phyloP scores from a whole-genome alignment of 2,329 filamentous ascomycete species.

The Purpureocillium lavendulum region DNA sequence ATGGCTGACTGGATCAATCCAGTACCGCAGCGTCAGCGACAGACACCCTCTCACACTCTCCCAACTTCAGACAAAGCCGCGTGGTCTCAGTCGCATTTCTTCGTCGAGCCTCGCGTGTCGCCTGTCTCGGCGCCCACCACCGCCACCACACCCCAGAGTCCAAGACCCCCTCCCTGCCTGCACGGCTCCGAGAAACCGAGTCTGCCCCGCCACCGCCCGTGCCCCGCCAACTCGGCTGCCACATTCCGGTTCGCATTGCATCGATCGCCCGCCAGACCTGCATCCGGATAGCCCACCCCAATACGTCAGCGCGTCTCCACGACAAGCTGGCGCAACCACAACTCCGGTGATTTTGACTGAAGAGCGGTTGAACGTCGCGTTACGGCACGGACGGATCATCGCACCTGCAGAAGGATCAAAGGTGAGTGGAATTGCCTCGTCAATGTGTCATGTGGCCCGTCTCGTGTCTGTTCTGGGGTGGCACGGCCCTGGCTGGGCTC shows the following conservation, averaged over 20 bases:
- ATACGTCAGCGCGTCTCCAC: not conserved
- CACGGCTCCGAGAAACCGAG: not conserved
- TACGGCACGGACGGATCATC: not conserved
- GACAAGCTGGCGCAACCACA: not conserved
- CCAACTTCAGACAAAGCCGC: too few relatives aligned
- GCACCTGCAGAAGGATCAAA: not conserved
- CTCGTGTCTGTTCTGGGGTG: not conserved
- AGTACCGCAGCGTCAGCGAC: not conserved
- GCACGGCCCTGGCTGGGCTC: not conserved
- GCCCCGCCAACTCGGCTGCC: constrained; percentile 2
- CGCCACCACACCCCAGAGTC: too few relatives aligned
- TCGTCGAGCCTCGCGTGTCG: not conserved
- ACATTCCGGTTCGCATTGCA: constrained; percentile 6
- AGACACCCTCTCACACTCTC: not conserved
- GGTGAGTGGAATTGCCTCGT: not conserved
- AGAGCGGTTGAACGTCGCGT: not conserved
- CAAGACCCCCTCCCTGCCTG: too few relatives aligned
- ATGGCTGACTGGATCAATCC: too few relatives aligned
- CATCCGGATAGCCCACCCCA: not conserved
- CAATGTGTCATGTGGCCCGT: not conserved
- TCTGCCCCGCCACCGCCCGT: constrained; percentile 1
- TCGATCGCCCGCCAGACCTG: not conserved
- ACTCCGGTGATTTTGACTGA: not conserved
- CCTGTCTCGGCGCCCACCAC: too few relatives aligned
- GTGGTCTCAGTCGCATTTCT: too few relatives aligned